Percentiles rank a stretch among this genome's conserved stretches.
phyloP scores from a whole-genome alignment of 352 stramenopile genomes.

The Peronospora destructor region DNA sequence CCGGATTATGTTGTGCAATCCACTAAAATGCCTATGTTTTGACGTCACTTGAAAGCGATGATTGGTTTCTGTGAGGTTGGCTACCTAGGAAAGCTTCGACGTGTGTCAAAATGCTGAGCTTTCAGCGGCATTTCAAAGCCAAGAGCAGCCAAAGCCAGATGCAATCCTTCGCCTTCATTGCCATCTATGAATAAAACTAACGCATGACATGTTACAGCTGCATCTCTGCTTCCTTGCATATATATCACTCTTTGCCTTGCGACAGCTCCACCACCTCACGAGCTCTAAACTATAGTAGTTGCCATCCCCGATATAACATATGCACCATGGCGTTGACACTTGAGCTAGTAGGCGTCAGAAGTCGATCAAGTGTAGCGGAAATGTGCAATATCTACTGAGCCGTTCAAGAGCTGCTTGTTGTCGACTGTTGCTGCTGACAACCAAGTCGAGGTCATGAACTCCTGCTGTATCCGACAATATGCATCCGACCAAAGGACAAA shows the following conservation, averaged over 20 bases:
- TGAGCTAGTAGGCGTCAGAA: not conserved
- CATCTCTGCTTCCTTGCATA: too few species aligned
- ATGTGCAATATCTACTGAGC: conserved; percentile 6
- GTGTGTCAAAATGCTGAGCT: too few species aligned
- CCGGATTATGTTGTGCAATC: too few species aligned
- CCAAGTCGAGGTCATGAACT: conserved; percentile 25
- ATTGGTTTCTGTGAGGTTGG: not conserved
- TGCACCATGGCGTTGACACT: not conserved
- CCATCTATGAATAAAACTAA: too few species aligned
- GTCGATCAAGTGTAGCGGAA: conserved; percentile 4
- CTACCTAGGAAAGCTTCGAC: not conserved
- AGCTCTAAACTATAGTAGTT: too few species aligned
- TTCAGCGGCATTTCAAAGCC: too few species aligned
- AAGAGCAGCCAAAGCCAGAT: too few species aligned
- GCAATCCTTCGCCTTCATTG: too few species aligned
- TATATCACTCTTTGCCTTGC: too few species aligned
- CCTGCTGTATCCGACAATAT: conserved; percentile 18
- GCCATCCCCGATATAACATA: not conserved
- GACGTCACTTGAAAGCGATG: conserved; percentile 10
- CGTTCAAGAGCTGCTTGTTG: conserved; percentile 23
- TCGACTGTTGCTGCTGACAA: conserved; percentile 23
- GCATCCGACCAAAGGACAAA: too few species aligned
- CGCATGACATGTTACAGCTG: too few species aligned
- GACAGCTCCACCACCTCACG: too few species aligned
- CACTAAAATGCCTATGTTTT: conserved; percentile 9